phyloP scores from a whole-genome alignment of 2,329 filamentous ascomycete genomes.

The Fusarium compactum region DNA sequence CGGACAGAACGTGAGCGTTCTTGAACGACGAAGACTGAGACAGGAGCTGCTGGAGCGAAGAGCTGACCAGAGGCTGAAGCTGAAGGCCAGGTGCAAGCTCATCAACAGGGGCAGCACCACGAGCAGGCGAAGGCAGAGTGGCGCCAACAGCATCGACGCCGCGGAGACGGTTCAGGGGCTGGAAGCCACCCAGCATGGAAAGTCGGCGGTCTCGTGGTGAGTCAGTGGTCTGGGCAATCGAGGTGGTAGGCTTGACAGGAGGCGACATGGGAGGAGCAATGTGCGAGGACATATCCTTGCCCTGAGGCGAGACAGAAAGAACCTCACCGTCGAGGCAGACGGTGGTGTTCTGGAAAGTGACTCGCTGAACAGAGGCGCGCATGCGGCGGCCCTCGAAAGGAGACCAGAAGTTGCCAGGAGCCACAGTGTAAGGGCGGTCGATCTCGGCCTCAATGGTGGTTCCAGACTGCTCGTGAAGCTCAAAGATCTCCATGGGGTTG shows the following conservation, averaged over 20 bases:
- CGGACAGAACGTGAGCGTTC: constrained; percentile 88
- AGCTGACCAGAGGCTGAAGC: constrained; percentile 63
- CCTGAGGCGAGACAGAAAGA: constrained; percentile 67
- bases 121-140: constrained; percentile 37
- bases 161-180: constrained; percentile 50
- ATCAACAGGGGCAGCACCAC: constrained; percentile 52
- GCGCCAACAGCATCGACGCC: constrained; percentile 43
- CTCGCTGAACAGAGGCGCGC: constrained; percentile 77
- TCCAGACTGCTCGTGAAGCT: constrained; percentile 82
- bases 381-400: constrained; percentile 77
- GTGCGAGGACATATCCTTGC: constrained; percentile 82
- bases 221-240: constrained; percentile 53
- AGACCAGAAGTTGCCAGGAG: constrained; percentile 68
- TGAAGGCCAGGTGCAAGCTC: constrained; percentile 62
- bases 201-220: constrained; percentile 53
- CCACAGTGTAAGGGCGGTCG: constrained; percentile 75
- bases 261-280: constrained; percentile 68
- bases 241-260: constrained; percentile 64
- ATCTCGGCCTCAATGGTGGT: constrained; percentile 81
- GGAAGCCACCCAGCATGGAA: constrained; percentile 49
- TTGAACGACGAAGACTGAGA: constrained; percentile 85
- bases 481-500: constrained; percentile 84
- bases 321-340: constrained; percentile 78
- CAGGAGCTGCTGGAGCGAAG: constrained; percentile 78
- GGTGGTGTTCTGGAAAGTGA: constrained; percentile 80